Base-by-base conservation (phyloP, 1,284 basidiomycete genomes). In the Sporisorium exsertum region DNA sequence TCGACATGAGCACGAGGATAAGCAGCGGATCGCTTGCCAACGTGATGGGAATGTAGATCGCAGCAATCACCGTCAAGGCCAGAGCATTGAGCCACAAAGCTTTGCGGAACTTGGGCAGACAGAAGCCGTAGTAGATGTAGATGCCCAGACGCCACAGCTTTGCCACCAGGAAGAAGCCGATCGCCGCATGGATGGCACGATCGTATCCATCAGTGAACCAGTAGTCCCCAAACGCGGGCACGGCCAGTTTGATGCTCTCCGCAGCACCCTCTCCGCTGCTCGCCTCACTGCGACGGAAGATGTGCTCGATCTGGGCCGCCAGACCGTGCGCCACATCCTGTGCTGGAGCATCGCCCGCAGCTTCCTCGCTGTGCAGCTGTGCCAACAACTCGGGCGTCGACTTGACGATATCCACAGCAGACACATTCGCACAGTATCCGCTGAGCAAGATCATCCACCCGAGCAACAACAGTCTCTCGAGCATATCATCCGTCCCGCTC, bases 401-500 rank as follows among this genome's bases (percentile, higher is more conserved):
- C n/a, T 58, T 60, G 18, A 69, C 64, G 7, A 84, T 64, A 32
- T 77, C 52, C 5, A 84, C 61, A 12, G 69, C 79, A 0, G 66
- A 69, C 2, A 81, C 72, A 61, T 86, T 86, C 8, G 83, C 80
- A 16, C 77, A 72, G 69, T 82, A 85, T 0, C 85, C 85, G 24
- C 75, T 51, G 2, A 86, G 77, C 22, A 85, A 53, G n/a, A 82
- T 56, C 85, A 86, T 86, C 59, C 78, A 71, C 27, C 75, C 56
- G 5, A 86, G 65, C 29, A 86, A 62, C 55, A 81, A 70, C 16
- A 82, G 1, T 1, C 85, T 66, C 47, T 85, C 82, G 16, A 64
- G 61, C 47, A 85, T 64, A 55, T 86, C 85, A 64, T 86, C 85
- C 12, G 82, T 84, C 6, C 85, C 85, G 13, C 64, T 72, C 12